These are phyloP conservation scores for Berkeleyomyces basicola DNA, from an alignment of 2,329 filamentous ascomycete species.

Conservation along the genomic window DNA sequence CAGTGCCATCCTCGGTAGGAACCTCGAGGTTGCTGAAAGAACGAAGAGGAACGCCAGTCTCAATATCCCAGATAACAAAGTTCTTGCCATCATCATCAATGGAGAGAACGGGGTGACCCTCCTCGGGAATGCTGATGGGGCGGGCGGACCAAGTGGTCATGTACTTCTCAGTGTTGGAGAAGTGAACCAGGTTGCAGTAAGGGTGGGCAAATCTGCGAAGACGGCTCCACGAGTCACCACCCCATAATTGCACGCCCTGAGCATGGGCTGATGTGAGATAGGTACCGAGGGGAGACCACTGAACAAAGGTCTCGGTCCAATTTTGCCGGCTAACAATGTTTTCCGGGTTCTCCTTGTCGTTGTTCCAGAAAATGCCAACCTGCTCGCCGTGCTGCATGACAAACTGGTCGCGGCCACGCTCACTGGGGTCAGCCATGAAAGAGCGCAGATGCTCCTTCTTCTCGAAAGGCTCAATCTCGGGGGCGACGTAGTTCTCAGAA, in stretches of 20 bases:
- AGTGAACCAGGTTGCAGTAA: constrained; percentile 88
- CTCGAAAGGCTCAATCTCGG: constrained; percentile 74
- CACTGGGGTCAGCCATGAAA: constrained; percentile 68
- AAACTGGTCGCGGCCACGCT: constrained; percentile 82
- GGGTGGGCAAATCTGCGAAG: constrained; percentile 90
- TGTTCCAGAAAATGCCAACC: constrained; percentile 96
- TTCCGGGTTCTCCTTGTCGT: constrained; percentile 81
- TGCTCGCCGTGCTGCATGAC: constrained; percentile 84
- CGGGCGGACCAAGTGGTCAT: constrained; percentile 92
- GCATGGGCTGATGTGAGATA: constrained; percentile 89
- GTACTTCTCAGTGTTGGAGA: constrained; percentile 86
- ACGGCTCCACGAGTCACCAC: constrained; percentile 72
- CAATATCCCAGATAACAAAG: constrained; percentile 97
- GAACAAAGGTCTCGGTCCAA: constrained; percentile 96
- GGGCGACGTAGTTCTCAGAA: constrained; percentile 75
- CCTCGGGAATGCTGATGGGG: constrained; percentile 81
- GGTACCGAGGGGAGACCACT: constrained; percentile 93
- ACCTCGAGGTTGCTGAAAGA: constrained; percentile 86
- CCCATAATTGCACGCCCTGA: constrained; percentile 96
- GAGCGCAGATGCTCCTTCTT: constrained; percentile 89
- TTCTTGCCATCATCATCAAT: constrained; percentile 97
- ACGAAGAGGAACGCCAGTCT: constrained; percentile 72
- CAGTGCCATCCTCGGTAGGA: constrained; percentile 36
- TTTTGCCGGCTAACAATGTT: constrained; percentile 78
- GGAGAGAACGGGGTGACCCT: constrained; percentile 65